These are phyloP conservation scores for Sextonia rubra DNA, from an alignment of 164 flowering plant genomes.

Conservation along the genomic window DNA sequence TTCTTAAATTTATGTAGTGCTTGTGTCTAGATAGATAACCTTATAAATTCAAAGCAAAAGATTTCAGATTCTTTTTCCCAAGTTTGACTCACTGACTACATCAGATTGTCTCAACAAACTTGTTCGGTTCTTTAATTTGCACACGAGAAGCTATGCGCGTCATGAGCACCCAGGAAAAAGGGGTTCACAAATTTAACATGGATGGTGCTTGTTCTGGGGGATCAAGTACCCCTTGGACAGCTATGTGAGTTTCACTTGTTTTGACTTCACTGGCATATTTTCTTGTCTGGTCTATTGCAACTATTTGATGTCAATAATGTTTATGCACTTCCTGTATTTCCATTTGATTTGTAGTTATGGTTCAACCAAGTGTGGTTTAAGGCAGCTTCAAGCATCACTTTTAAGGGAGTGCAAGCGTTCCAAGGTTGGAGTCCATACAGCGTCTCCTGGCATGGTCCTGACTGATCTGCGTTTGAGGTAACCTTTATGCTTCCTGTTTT, in stretches of 20 bases:
- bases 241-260: too few relatives aligned
- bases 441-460: constrained; percentile 97
- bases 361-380: constrained; percentile 88
- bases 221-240: constrained; percentile 95
- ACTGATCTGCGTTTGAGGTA: constrained; percentile 94
- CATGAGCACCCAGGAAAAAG: constrained; percentile 58
- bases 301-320: too few relatives aligned
- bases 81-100: too few relatives aligned
- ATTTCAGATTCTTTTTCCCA: too few relatives aligned
- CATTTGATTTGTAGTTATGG: constrained; percentile 56
- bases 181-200: constrained; percentile 95
- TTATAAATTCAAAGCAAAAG: too few relatives aligned
- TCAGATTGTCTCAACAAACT: constrained; percentile 96
- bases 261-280: constrained; percentile 1
- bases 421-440: constrained; percentile 89
- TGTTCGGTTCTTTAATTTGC: constrained; percentile 87
- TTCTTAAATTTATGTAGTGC: too few relatives aligned
- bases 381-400: constrained; percentile 91
- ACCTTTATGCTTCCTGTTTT: background rate
- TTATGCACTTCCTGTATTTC: too few relatives aligned
- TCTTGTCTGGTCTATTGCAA: background rate
- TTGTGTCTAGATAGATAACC: too few relatives aligned
- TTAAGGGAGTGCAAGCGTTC: constrained; percentile 72
- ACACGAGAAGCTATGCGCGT: constrained; percentile 85
- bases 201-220: constrained; percentile 99